Evolutionary conservation across 139 green algal species (phyloP), one percentile per base, ranked within the genome.

Genomic region (Chlamydomonas incerta): DNA sequence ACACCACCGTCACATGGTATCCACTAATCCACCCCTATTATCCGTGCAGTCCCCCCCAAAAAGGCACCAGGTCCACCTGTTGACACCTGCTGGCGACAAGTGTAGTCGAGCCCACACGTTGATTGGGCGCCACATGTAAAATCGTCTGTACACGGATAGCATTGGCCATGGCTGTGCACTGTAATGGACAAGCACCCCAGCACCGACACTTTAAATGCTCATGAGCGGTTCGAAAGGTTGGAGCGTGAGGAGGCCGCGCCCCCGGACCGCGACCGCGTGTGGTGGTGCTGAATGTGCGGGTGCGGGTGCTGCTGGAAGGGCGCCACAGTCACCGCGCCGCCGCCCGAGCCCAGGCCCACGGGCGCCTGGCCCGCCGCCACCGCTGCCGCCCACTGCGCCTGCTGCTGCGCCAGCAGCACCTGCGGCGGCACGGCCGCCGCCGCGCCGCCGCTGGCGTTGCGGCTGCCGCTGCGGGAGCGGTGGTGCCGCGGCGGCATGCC

Each of bases 401-500:
- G 37, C 41, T 34, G 26, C 9, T 58, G 37, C 70, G 29, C 68
- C 31, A 50, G 41, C 41, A 50, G 41, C 41, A 50, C 41, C 41
- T 50, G 41, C 41, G 41, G 41, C 70, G 29, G 70, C 68, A 29
- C 8, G 14, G 4, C 70, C 10, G 37, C 70, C 14, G 26, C 37
- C 20, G 79, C 69, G 31, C 79, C 66, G 21, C 79, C 79, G 46
- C 79, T 85, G n/a, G 79, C 47, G 18, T 26, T 69, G n/a, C 79
- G 79, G 21, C 79, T 85, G 46, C 79, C 79, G 46, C 79, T 85
- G 26, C 79, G 63, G 0, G 66, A 76, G 62, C 79, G 66, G 65
- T 75, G 46, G 37, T 85, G 79, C 47, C 79, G 79, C 23, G 79
- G 79, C 67, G 67, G 67, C 33, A 72, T 47, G 67, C 67, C 67